Percentiles rank a stretch among this genome's conserved stretches.
These are phyloP conservation scores for Monosporascus cannonballus DNA, from an alignment of 2,329 filamentous ascomycete genomes.

Conservation along the genomic window DNA sequence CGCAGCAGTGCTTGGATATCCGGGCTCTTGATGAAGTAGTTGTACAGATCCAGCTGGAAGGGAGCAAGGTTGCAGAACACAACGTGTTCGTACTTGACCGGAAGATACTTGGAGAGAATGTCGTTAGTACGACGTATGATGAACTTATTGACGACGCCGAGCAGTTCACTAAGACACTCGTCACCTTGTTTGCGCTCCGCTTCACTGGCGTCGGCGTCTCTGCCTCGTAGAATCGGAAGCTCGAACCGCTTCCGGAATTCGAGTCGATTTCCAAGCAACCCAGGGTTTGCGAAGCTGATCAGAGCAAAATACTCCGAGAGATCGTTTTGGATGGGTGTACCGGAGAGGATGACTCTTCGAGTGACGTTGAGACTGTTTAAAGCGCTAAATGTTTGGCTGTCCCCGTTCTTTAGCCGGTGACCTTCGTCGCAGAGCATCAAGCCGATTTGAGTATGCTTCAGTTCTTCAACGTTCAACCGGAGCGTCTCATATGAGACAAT, in stretches of 20 bases:
- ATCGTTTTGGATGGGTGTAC: slow-evolving; percentile 97
- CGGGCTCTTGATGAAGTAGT: slow-evolving; percentile 93
- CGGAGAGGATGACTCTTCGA: slow-evolving; percentile 87
- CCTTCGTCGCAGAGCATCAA: slow-evolving; percentile 94
- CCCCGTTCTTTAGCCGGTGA: slow-evolving; percentile 92
- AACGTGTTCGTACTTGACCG: slow-evolving; percentile 98
- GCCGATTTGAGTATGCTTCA: slow-evolving; percentile 85
- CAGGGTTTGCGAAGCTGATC: slow-evolving; percentile 93
- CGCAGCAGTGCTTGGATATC: slow-evolving; percentile 87
- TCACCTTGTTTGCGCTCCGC: slow-evolving; percentile 77
- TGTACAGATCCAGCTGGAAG: slow-evolving; percentile 91
- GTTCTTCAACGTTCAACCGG: slow-evolving; percentile 81
- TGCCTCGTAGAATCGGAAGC: slow-evolving; percentile 82
- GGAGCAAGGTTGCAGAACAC: slow-evolving; percentile 94
- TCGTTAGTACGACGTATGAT: slow-evolving; percentile 98
- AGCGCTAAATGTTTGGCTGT: slow-evolving; percentile 90
- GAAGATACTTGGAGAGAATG: slow-evolving; percentile 93
- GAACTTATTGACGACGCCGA: slow-evolving; percentile 90
- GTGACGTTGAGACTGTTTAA: slow-evolving; percentile 87
- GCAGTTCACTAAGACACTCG: slow-evolving; percentile 73
- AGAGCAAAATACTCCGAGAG: slow-evolving; percentile 96
- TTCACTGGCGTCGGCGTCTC: slow-evolving; percentile 85
- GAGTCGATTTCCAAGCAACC: slow-evolving; percentile 76
- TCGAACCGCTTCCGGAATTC: slow-evolving; percentile 96
- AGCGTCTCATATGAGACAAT: slow-evolving; percentile 98